Evolutionary conservation across 176 grass and related monocot species (phyloP), one percentile per base, ranked within the genome.

Genomic region (Cenchrus fungigraminus): DNA sequence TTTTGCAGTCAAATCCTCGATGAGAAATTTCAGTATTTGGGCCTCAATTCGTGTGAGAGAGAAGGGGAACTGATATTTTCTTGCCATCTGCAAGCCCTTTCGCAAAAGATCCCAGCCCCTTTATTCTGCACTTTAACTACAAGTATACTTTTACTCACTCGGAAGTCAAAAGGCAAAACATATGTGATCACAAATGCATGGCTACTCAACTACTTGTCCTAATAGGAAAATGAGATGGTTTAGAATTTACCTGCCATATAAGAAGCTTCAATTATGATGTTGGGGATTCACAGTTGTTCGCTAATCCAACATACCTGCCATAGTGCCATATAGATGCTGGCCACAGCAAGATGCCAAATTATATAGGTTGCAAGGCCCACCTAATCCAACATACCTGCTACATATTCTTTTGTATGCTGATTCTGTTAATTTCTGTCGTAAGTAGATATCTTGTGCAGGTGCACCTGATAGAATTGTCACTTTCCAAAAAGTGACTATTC

Each of bases 331-430:
- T 1, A 6, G 67, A 43, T 19, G 78, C 4, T 67, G 68, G 43
- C 46, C 15, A 5, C 46, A 83, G n/a, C 20, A 71, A 54, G 14
- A 22, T 11, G 65, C 44, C 44, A 82, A 61, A 83, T 77, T 64
- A 44, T 83, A 0, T 78, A 12, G 65, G 73, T 8, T 72, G 65
- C 66, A 13, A 67, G 6, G 3, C 50, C 34, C 9, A 79, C 75
- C 87, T 89, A 80, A 59, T 68, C 81, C 64, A 63, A 67, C 40
- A 43, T 12, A 68, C 87, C 81, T 84, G 82, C 82, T 14, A 31
- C 87, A 50, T 0, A 25, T n/a, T 46, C 22, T 9, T 74, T 4
- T 56, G 50, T 79, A 40, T 17, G 0, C 3, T 65, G 3, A 49
- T 66, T 49, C 43, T 58, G 17, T 12, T 88, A n/a, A n/a, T 32